These are phyloP conservation scores for Fusarium sulawesiense DNA, from an alignment of 2,329 filamentous ascomycete genomes.

Conservation along the genomic window DNA sequence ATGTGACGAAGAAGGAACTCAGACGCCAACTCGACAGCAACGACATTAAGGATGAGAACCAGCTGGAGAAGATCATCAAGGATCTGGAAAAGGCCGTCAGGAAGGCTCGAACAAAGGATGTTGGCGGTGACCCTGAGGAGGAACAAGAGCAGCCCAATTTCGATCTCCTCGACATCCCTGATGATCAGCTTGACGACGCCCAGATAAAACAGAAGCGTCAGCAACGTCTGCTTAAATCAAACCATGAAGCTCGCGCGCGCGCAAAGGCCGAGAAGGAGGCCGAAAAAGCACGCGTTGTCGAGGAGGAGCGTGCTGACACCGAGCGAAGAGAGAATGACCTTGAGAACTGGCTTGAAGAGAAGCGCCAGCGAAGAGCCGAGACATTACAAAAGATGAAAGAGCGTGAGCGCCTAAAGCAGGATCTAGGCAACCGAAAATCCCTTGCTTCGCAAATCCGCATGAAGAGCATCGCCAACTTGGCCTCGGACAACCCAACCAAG, in stretches of 20 bases:
- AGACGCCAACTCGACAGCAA: constrained; percentile 87
- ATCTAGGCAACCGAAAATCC: constrained; percentile 95
- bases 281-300: constrained; percentile 84
- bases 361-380: constrained; percentile 76
- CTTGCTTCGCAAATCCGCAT: constrained; percentile 96
- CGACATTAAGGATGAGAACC: constrained; percentile 90
- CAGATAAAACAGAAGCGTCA: constrained; percentile 91
- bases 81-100: constrained; percentile 92
- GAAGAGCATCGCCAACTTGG: constrained; percentile 97
- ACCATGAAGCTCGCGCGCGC: constrained; percentile 90
- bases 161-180: constrained; percentile 86
- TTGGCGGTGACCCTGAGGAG: constrained; percentile 83
- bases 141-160: constrained; percentile 87
- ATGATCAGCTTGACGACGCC: constrained; percentile 93
- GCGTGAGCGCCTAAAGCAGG: constrained; percentile 89
- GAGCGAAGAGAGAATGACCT: constrained; percentile 87
- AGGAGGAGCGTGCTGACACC: constrained; percentile 85
- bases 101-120: constrained; percentile 90
- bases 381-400: constrained; percentile 90
- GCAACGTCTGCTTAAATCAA: constrained; percentile 92
- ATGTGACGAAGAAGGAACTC: constrained; percentile 90
- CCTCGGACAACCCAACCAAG: constrained; percentile 85
- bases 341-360: constrained; percentile 87
- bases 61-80: constrained; percentile 84
- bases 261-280: constrained; percentile 96